Evolutionary conservation across 2,329 filamentous ascomycete species (phyloP), one percentile per base, ranked within the genome.

Genomic region (Scytalidium lignicola): DNA sequence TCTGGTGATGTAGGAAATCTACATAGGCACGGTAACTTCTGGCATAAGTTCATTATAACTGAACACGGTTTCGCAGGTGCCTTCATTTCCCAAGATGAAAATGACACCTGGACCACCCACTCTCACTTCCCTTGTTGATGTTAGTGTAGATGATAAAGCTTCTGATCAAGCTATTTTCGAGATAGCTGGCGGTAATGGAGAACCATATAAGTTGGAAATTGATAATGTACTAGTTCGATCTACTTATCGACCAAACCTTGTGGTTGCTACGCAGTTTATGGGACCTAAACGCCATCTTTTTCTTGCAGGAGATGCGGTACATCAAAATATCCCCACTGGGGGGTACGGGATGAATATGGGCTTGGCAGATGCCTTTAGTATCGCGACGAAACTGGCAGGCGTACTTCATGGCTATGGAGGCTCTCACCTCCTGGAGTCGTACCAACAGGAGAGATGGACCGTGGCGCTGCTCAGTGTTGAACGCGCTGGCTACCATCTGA

Each of bases 341-440:
- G 63, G 63, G 0, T 63, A 66, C 44, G 64, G 65, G 4, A 62
- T 67, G 60, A 68, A 68, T 51, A 64, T 56, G 2, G 65, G 61
- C 2, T 54, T 66, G 8, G 59, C 58, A 2, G 65, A 67, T 41
- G 59, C 60, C 10, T 51, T 65, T 21, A 58, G 60, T 45, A 37
- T 66, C 1, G 59, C 54, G 4, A 67, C 65, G 65, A 62, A 62
- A 26, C 53, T 67, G 2, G 61, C 58, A 3, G 57, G 59, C 2
- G 51, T 63, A 2, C 42, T 62, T 41, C 55, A 57, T 7, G 51
- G 47, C 1, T 53, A 49, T 21, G 56, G 51, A 1, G 52, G 53
- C 2, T 43, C 45, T 10, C 32, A 41, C 3, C 51, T 64, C 2
- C 43, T 65, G 2, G 41, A 42, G 2, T 61, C 61, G 2, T 65